Evolutionary conservation across 164 flowering plant species (phyloP), one percentile per base, ranked within the genome.

Genomic region (Buxus sempervirens): DNA sequence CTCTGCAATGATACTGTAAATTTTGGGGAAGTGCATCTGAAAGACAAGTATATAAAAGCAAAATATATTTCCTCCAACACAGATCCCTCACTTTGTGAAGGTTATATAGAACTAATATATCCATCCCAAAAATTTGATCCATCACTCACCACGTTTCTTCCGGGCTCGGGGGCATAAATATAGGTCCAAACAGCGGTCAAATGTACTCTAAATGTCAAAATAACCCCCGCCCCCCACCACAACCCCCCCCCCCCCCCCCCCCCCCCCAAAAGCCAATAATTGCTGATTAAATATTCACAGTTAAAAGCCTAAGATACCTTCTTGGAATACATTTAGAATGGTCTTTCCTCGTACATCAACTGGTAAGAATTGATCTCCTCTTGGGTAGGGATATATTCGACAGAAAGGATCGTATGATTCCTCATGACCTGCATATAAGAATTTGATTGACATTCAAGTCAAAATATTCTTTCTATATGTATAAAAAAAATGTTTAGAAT

Each of bases 131-230:
- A 8, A 8, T 1, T 45, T 9, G n/a, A 53, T 32, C 70, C 36
- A 54, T 16, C 12, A 79, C 96, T 78, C 79, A 96, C 99, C n/a
- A 56, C 98, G 90, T 69, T 93, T 96, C 61, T 90, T 96, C 41
- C 95, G 83, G 36, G 83, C 85, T 80, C 99, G 80, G 54, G 96
- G 91, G 69, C 97, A 93, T 73, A 96, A 72, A 70, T 96, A 96
- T 15, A 96, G 82, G 76, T 96, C 99, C 79, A 93, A 78, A 77
- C 97, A 93, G 22, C 97, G 96, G 42, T 84, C 95, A 78, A 93
- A 90, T 20, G 58, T 23, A 15, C 24, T 58, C 55, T 12, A 41
- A 65, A 25, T 18, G 60, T 16, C 20, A 36, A 60, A 65, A 9
- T 36, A 54, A 3, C 3, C 7, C 38, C 3, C 3, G 7, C 3